A percentile compares a stretch with the other conserved stretches of the same genome.
Evolutionary conservation across 2,329 filamentous ascomycete genomes (phyloP).

Genomic region (Fonsecaea nubica): DNA sequence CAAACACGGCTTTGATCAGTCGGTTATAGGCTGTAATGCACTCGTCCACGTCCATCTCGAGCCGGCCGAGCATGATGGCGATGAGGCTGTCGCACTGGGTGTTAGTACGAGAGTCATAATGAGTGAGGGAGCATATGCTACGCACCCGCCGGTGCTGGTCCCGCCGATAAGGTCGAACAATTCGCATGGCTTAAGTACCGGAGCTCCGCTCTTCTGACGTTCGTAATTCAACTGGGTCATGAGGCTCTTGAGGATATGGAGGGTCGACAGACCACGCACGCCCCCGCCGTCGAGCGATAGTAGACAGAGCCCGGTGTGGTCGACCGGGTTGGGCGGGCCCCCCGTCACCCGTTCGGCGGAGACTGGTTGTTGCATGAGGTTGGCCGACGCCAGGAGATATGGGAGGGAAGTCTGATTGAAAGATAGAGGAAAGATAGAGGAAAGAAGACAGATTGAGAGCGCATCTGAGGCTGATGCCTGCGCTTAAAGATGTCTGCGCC

Average conservation of each 20-base stretch:
- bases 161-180: conserved; percentile 37
- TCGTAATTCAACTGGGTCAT: conserved; percentile 29
- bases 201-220: conserved; percentile 8
- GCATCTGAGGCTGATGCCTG: conserved; percentile 2
- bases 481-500: background rate
- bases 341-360: conserved; percentile 8
- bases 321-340: conserved; percentile 10
- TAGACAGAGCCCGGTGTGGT: conserved; percentile 27
- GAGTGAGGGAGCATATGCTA: background rate
- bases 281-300: conserved; percentile 36
- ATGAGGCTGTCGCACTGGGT: conserved; percentile 40
- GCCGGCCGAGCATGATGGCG: conserved; percentile 48
- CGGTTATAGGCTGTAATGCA: conserved; percentile 44
- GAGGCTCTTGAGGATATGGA: conserved; percentile 29
- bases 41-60: conserved; percentile 47
- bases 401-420: background rate
- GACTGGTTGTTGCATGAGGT: conserved; percentile 9
- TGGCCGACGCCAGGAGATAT: background rate
- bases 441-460: background rate
- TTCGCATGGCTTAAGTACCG: conserved; percentile 30
- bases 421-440: background rate
- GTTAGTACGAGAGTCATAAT: conserved; percentile 32
- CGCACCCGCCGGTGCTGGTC: conserved; percentile 38
- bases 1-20: conserved; percentile 42
- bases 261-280: conserved; percentile 33